phyloP scores from a whole-genome alignment of 108 stramenopile species.

The Cyclotella kingstonii region DNA sequence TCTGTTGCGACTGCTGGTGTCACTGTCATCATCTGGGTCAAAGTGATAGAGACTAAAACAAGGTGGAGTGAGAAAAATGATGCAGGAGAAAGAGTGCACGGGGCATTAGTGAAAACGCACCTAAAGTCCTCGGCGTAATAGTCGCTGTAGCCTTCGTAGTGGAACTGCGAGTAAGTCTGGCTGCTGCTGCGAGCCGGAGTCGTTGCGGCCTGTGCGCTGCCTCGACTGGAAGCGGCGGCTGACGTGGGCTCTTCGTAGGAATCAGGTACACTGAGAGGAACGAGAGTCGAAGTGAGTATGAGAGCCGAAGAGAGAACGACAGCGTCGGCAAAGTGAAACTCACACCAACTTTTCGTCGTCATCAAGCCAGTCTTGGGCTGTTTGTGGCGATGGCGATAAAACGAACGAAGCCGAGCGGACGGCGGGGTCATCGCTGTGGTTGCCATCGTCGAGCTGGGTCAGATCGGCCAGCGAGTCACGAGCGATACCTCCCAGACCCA shows the following conservation, averaged over 20 bases:
- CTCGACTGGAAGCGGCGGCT: background rate
- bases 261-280: no score
- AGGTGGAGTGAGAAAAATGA: background rate
- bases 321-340: no score
- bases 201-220: background rate
- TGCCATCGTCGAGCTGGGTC: conserved; percentile 9
- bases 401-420: no score
- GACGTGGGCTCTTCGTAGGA: no score
- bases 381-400: no score
- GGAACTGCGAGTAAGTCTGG: conserved; percentile 19
- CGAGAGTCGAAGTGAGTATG: no score
- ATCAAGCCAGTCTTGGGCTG: no score
- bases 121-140: conserved; percentile 38
- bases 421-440: background rate
- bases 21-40: conserved; percentile 3
- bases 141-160: conserved; percentile 44
- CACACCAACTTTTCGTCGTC: no score
- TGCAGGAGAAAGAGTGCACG: background rate
- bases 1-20: background rate
- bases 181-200: background rate
- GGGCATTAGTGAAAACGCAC: background rate
- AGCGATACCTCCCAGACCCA: conserved; percentile 28
- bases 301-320: no score
- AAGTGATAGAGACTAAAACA: background rate
- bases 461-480: conserved; percentile 33